Percentiles rank a stretch among this genome's conserved stretches.
phyloP scores from a whole-genome alignment of 2,329 filamentous ascomycete species.

The Thyridium curvatum region DNA sequence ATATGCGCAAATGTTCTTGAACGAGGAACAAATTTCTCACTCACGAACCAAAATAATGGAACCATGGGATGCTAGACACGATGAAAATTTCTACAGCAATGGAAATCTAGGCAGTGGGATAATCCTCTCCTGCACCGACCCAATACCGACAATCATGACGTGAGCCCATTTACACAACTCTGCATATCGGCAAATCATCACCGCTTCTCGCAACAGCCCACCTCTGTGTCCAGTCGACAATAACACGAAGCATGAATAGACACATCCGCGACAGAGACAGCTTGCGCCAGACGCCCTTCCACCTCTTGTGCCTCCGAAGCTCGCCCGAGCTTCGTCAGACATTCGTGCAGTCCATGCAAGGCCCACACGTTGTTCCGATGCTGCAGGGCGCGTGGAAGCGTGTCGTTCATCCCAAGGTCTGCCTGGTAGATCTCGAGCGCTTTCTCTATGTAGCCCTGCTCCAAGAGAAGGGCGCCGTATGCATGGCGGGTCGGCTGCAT shows the following conservation, averaged over 20 bases:
- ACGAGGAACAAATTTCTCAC: too few species aligned
- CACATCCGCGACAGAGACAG: slow-evolving; percentile 53
- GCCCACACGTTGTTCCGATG: slow-evolving; percentile 74
- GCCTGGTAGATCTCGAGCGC: slow-evolving; percentile 52
- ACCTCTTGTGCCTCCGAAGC: slow-evolving; percentile 26
- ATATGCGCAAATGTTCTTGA: too few species aligned
- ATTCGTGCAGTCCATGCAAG: slow-evolving; percentile 67
- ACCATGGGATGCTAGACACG: too few species aligned
- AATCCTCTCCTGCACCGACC: too few species aligned
- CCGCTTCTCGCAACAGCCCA: too few species aligned
- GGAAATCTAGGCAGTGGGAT: too few species aligned
- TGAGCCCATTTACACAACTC: too few species aligned
- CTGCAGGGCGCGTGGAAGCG: slow-evolving; percentile 55
- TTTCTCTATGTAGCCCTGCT: slow-evolving; percentile 54
- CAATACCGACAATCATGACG: too few species aligned
- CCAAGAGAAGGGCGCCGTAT: slow-evolving; percentile 61
- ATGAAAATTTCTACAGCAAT: too few species aligned
- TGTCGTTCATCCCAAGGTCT: slow-evolving; percentile 54
- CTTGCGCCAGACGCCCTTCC: slow-evolving; percentile 40
- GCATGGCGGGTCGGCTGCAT: slow-evolving; percentile 71
- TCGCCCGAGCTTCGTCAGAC: slow-evolving; percentile 50
- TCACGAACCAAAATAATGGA: too few species aligned
- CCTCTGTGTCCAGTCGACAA: slow-evolving; percentile 19
- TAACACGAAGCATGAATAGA: slow-evolving; percentile 52
- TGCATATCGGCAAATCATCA: too few species aligned